Evolutionary conservation across 345 rosid genomes (phyloP), one percentile per base, ranked within the genome.

Genomic region (Hibiscus tridactylites): DNA sequence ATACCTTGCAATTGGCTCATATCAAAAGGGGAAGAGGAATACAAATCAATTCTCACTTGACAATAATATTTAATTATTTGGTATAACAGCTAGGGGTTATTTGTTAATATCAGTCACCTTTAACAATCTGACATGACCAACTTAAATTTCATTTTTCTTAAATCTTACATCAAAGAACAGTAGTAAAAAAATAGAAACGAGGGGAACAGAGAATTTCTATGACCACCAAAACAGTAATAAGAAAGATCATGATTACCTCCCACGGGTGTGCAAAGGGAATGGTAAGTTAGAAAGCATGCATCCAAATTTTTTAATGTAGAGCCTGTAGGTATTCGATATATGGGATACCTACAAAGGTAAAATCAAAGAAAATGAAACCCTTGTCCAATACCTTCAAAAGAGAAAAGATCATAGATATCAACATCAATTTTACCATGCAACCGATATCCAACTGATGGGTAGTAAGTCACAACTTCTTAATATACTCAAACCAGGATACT

Each of bases 201-300:
- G 33, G 33, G 33, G 33, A 31, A 31, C 33, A 31, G 33, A 31
- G 33, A 31, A 31, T 31, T 31, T 17, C n/a, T 65, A 26, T 3
- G 13, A 21, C 24, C 49, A 54, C 46, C 61, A 73, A 16, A 31
- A 17, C 5, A 15, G 21, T 47, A n/a, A 29, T 49, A 39, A 35
- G 0, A 61, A 12, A 67, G 16, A 31, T 64, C 19, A 17, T 5
- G 11, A 64, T 73, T 80, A 80, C 83, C 83, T 80, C 57, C 73
- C 73, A 53, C 31, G 39, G 83, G 80, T 0, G 67, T 76, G 73
- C 73, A 75, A 70, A 81, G 79, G 19, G 73, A 75, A 75, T 81
- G 81, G 50, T 75, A 81, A 0, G 81, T 78, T 72, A 81, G 47
- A 75, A 81, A 81, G 79, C 79, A 81, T 16, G 84, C 79, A 78